Evolutionary conservation across 2,329 filamentous ascomycete species (phyloP), one percentile per base, ranked within the genome.

Genomic region (Emydomyces testavorans): DNA sequence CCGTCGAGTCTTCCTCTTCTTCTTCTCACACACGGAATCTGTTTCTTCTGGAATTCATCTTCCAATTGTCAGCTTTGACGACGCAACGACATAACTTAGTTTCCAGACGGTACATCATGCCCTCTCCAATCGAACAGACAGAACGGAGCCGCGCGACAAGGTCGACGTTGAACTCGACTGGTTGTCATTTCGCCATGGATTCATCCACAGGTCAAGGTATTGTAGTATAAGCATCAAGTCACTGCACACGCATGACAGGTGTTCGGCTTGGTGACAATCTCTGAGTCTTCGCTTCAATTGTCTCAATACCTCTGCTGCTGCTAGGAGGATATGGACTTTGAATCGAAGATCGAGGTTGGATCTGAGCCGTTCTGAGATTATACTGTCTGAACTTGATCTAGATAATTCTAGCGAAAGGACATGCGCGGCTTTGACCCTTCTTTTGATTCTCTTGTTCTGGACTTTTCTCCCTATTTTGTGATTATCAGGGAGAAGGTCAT

Each of bases 371-470:
- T 81, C 79, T 83, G 79, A 83, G 80, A 84, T 76, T 69, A 83
- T 81, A 84, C 80, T 80, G 80, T 75, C 70, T 71, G 75, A 85
- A 86, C 82, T 85, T 85, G 82, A 85, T 83, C 80, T 83, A 80
- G 79, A 80, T 82, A 84, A 85, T 84, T 75, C 80, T 80, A 84
- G 82, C 82, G 83, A 81, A 85, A 85, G 82, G 79, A 85, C 78
- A 81, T 85, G 82, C 82, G 82, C 82, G 77, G 78, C 78, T 74
- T 69, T 64, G 59, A 65, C 61, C 62, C 57, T 59, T 54, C 65
- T 63, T 64, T 61, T n/a, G n/a, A n/a, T n/a, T 60, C 60, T 60
- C 50, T 49, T 58, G 6, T 60, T 57, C 52, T 53, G 55, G 50
- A 52, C 49, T 52, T 51, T 49, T 51, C 36, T 46, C 21, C 43